Evolutionary conservation across 208 protist genomes (phyloP), one percentile per base, ranked within the genome.

Genomic region (Acanthamoeba triangularis): DNA sequence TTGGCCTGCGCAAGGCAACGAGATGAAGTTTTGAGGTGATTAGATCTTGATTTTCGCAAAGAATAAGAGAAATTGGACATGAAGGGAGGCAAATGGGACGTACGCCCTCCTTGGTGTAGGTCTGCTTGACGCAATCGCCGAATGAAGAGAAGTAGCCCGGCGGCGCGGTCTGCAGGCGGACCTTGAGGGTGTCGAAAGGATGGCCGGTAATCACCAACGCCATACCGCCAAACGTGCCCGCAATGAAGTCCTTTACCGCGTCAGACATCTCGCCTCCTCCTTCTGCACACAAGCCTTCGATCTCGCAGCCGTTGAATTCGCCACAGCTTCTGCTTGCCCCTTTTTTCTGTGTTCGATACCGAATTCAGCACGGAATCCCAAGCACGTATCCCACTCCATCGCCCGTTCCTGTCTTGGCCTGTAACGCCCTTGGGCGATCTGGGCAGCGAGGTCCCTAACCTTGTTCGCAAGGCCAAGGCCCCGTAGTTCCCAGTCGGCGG

Each of bases 91-190:
- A 65, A 91, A 41, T 33, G 52, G 52, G 11, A 91, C 90, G 33
- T 94, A 94, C 78, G 5, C 95, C 87, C 54, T 94, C 95, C 67
- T 91, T 74, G 35, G 56, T 52, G 23, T 97, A 56, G 5, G 94
- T 97, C 80, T 97, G 92, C 28, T 49, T 47, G 80, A 95, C 95
- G 54, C 96, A 97, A 44, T 97, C 96, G 30, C 90, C 33, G 33
- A 93, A 78, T 16, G 96, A 95, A 37, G 78, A 61, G 96, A 96
- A 96, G 10, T 95, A 61, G 65, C 65, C 67, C 23, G 90, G 67
- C 23, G 91, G 93, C 35, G 93, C 92, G 25, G 94, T 96, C 91
- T 96, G 96, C 18, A 96, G 63, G 35, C 94, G 82, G 35, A 97
- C 97, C 49, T 94, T 94, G 63, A 94, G 65, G 8, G 90, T 94